phyloP scores from a whole-genome alignment of 805 yeast genomes.

The Candida oleophila region DNA sequence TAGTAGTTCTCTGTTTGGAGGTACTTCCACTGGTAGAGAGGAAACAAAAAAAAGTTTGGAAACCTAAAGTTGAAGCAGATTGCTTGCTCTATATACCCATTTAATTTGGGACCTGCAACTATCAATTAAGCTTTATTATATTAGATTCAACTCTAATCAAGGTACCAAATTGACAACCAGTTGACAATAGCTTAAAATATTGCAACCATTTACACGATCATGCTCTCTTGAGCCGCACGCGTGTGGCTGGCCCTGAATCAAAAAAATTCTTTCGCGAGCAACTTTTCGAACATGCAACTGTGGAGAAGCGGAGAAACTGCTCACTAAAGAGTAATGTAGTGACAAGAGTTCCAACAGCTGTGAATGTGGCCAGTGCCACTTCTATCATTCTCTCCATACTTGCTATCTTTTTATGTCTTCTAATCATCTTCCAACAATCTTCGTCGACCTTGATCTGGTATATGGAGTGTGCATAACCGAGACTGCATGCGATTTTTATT shows the following conservation, averaged over 20 bases:
- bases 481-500: no score
- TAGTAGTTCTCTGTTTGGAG: slow-evolving; percentile 3
- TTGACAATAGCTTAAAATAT: neutral
- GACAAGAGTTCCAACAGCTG: neutral
- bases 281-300: no score
- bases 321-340: no score
- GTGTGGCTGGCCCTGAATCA: neutral
- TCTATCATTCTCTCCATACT: no score
- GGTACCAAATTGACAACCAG: neutral
- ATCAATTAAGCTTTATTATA: neutral
- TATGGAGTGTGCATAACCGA: no score
- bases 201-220: neutral
- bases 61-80: neutral
- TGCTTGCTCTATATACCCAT: neutral
- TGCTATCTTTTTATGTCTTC: no score
- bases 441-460: no score
- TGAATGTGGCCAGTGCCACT: neutral
- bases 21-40: neutral
- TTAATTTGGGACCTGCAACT: no score
- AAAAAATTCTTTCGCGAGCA: no score
- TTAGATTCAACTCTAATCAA: neutral
- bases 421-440: no score
- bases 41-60: neutral
- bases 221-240: neutral
- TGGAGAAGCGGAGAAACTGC: no score